Conservation (phyloP, 805 yeast genomes). For the Kluyveromyces siamensis region DNA sequence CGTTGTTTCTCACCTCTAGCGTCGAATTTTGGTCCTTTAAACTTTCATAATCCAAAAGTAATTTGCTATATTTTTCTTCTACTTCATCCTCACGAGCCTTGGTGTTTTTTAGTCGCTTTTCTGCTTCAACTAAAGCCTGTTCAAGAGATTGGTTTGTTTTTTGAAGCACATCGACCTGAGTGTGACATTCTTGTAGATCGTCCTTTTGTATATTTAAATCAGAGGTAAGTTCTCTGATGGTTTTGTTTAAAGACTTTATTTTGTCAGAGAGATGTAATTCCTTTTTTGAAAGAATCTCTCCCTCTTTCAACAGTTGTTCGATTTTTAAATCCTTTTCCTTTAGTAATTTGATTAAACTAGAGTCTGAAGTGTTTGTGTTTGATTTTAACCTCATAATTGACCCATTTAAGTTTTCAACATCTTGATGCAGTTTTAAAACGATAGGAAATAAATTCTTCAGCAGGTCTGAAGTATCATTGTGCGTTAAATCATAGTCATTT, state of each 20-base stretch:
- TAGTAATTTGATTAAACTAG: constrained; percentile 15
- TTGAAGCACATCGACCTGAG: constrained; percentile 18
- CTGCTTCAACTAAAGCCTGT: constrained; percentile 13
- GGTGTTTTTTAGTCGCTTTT: constrained; percentile 7
- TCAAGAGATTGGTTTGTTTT: constrained; percentile 16
- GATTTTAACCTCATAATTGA: background rate
- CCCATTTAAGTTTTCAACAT: background rate
- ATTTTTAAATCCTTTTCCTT: constrained; percentile 47
- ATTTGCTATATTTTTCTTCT: constrained; percentile 18
- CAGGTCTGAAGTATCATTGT: background rate
- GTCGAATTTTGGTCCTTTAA: constrained; percentile 18
- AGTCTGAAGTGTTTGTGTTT: constrained; percentile 7
- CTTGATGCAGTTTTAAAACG: background rate
- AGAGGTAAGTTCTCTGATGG: constrained; percentile 14
- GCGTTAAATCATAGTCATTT: background rate
- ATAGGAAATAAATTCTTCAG: background rate
- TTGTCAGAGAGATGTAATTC: constrained; percentile 63
- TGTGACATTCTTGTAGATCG: constrained; percentile 19
- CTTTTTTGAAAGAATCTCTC: constrained; percentile 58
- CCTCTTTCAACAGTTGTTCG: constrained; percentile 62
- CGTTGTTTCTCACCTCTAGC: background rate
- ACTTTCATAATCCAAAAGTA: constrained; percentile 19
- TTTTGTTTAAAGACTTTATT: constrained; percentile 51
- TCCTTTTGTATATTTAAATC: constrained; percentile 20
- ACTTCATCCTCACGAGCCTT: constrained; percentile 10